Conservation (phyloP, 1,284 basidiomycete species). For the Ganoderma boninense region DNA sequence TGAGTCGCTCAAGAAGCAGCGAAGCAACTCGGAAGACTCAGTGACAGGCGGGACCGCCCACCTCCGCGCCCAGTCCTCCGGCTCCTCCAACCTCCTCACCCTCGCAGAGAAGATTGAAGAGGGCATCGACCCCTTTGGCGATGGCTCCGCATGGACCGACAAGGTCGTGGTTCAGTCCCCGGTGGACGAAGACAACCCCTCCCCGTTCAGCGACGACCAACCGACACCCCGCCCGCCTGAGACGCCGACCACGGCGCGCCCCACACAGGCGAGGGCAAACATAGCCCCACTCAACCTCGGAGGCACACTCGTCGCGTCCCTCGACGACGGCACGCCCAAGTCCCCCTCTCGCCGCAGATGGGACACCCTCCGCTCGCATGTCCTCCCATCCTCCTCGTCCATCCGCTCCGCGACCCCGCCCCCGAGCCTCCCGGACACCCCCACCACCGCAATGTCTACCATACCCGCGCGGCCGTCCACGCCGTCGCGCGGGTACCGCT, state of each 20-base stretch:
- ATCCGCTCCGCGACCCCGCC: conserved; percentile 32
- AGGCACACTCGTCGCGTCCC: conserved; percentile 11
- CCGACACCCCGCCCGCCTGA: conserved; percentile 22
- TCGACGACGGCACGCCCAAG: conserved; percentile 10
- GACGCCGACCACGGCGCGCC: conserved; percentile 21
- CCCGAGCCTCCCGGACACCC: conserved; percentile 35
- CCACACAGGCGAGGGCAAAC: conserved; percentile 13
- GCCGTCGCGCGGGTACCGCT: conserved; percentile 58
- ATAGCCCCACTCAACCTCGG: conserved; percentile 29
- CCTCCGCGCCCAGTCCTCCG: conserved; percentile 24
- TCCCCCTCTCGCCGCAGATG: conserved; percentile 57
- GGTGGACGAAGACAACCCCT: conserved; percentile 13
- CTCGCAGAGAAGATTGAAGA: conserved; percentile 31
- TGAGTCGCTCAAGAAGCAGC: conserved; percentile 41
- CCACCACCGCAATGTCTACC: conserved; percentile 32
- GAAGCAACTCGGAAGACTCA: conserved; percentile 33
- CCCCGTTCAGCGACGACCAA: conserved; percentile 12
- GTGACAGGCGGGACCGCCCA: conserved; percentile 28
- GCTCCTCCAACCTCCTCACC: conserved; percentile 31
- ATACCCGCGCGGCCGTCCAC: conserved; percentile 43
- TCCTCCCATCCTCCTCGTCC: conserved; percentile 47
- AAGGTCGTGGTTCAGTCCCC: conserved; percentile 31
- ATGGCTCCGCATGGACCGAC: conserved; percentile 31
- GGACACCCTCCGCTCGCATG: conserved; percentile 61
- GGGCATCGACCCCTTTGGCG: conserved; percentile 25